Base-by-base conservation (phyloP, 2,329 filamentous ascomycete species). In the Neonectria magnoliae region DNA sequence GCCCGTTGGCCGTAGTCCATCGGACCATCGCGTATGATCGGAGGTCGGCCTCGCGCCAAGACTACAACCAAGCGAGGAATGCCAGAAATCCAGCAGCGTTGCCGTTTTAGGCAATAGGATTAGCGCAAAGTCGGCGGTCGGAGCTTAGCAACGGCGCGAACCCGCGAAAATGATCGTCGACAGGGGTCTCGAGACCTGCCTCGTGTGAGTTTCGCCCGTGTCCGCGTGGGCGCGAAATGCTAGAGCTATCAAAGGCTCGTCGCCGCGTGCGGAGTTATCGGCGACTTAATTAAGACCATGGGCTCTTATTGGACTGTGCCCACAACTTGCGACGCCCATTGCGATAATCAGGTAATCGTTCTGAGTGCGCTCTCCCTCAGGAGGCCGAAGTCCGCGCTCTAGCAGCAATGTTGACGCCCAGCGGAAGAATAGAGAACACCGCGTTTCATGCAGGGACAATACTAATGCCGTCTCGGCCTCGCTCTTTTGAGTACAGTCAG, bases 81-180 rank as follows among this genome's bases (percentile, higher is more conserved):
- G 42, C 42, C 57, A 27, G 57, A 50, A 44, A 33, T 14, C 25
- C n/a, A 29, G 38, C 18, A 10, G 20, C 52, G 44, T 42, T 72
- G 55, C 71, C 71, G 48, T 33, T 70, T 70, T 62, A 29, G 68
- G 68, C 57, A 41, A 45, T 38, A 22, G 20, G 38, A 45, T 44
- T 53, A 51, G 58, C 59, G 54, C 31, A 61, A 63, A 36, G 67
- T 74, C 71, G 71, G 71, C 48, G 64, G 57, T 73, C 70, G 52
- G 62, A 55, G 56, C 51, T 71, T 69, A 59, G n/a, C 53, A 38
- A 44, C 51, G 57, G 67, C 71, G 71, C 71, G 71, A 74, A 41
- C 42, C 27, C n/a, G 33, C 42, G 18, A 47, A 13, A 47, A 47
- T 16, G 41, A 45, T 38, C 33, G 36, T 42, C 16, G 7, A 54